Evolutionary conservation across 1,139 yeast genomes (phyloP).

Genomic region (Sugiyamaella neomexicana): DNA sequence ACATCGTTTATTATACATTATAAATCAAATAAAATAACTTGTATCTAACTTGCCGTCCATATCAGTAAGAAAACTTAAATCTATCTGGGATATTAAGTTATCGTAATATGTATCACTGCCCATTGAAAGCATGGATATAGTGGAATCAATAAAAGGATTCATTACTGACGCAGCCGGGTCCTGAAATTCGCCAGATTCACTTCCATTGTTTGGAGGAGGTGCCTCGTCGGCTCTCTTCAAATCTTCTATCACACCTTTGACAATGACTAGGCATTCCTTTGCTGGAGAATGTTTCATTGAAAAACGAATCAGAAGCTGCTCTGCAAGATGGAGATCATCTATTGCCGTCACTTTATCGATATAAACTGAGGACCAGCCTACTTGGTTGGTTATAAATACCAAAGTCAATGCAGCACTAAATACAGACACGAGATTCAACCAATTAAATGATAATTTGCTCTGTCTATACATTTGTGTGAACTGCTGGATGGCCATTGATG

Average conservation of each 20-base stretch:
- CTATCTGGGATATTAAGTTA: constrained; percentile 24
- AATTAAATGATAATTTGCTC: constrained; percentile 27
- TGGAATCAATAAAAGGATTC: constrained; percentile 20
- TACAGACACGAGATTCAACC: constrained; percentile 28
- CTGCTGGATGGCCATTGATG: constrained; percentile 27
- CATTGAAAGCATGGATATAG: constrained; percentile 26
- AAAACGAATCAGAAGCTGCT: constrained; percentile 23
- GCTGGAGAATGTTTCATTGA: constrained; percentile 27
- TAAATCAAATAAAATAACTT: constrained; percentile 1
- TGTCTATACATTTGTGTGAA: constrained; percentile 26
- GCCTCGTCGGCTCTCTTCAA: constrained; percentile 1
- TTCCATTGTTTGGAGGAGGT: background rate
- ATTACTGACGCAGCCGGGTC: background rate
- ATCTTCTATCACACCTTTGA: constrained; percentile 16
- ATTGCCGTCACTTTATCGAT: constrained; percentile 19
- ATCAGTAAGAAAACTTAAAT: constrained; percentile 16
- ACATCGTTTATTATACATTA: background rate
- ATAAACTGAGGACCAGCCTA: constrained; percentile 19
- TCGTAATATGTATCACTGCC: constrained; percentile 25
- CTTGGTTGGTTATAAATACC: constrained; percentile 27
- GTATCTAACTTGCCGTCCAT: constrained; percentile 10
- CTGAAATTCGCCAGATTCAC: background rate
- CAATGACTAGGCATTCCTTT: constrained; percentile 22
- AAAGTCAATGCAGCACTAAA: constrained; percentile 28
- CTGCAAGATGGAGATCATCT: constrained; percentile 21